Evolutionary conservation across 768 basidiomycete species (phyloP).

Genomic region (Panaeolus papilionaceus): DNA sequence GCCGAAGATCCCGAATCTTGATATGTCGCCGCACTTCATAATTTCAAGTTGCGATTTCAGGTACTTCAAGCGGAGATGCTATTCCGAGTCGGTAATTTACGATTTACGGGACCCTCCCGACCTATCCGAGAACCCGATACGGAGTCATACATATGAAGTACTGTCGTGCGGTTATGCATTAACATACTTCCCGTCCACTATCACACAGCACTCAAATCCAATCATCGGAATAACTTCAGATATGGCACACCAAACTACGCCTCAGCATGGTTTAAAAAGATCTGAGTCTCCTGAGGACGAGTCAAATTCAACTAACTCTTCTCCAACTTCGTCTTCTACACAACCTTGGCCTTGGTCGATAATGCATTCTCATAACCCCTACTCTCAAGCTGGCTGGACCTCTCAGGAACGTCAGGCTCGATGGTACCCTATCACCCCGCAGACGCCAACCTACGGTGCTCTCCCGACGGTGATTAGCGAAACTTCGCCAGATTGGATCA

Average conservation of each 20-base stretch:
- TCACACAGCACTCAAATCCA: constrained; percentile 13
- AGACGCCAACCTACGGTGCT: constrained; percentile 33
- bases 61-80: constrained; percentile 5
- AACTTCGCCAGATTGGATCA: constrained; percentile 16
- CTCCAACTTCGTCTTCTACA: not conserved
- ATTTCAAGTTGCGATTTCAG: not conserved
- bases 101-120: not conserved
- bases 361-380: constrained; percentile 37
- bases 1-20: constrained; percentile 13
- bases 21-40: constrained; percentile 11
- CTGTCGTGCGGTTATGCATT: constrained; percentile 11
- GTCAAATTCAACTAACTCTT: constrained; percentile 4
- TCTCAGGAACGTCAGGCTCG: constrained; percentile 5
- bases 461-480: constrained; percentile 25
- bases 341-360: constrained; percentile 9
- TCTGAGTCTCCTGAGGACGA: constrained; percentile 3
- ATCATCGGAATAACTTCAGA: constrained; percentile 7
- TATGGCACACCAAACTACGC: not conserved
- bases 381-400: constrained; percentile 37
- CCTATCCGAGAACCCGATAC: constrained; percentile 3
- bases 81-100: constrained; percentile 7
- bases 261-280: constrained; percentile 12
- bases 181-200: not conserved
- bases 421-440: constrained; percentile 6
- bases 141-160: constrained; percentile 15